phyloP scores from a whole-genome alignment of 768 basidiomycete species.

The Tulasnella sp. region DNA sequence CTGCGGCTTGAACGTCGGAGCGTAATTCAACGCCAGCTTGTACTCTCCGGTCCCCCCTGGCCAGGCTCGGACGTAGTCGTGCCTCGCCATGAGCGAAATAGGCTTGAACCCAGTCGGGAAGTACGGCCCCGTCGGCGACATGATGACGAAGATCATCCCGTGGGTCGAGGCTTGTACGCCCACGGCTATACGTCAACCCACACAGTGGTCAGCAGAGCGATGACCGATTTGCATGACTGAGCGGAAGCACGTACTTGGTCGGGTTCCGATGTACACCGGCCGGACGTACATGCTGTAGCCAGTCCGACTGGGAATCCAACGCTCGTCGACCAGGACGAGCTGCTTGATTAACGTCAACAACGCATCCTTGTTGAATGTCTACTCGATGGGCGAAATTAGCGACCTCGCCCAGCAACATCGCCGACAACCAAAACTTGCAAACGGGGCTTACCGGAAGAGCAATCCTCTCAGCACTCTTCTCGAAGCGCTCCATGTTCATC shows the following conservation, averaged over 20 bases:
- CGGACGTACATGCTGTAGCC: constrained; percentile 85
- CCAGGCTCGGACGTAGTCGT: constrained; percentile 72
- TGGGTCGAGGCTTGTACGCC: constrained; percentile 68
- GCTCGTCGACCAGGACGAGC: constrained; percentile 60
- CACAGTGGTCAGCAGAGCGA: not conserved
- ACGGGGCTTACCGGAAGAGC: constrained; percentile 33
- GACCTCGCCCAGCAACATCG: not conserved
- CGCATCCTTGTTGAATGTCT: constrained; percentile 42
- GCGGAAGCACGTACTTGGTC: constrained; percentile 2
- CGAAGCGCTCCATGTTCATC: constrained; percentile 98
- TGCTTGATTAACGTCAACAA: constrained; percentile 51
- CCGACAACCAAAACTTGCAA: not conserved
- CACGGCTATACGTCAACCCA: constrained; percentile 26
- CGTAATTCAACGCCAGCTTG: constrained; percentile 62
- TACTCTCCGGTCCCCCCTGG: constrained; percentile 61
- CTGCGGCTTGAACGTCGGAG: constrained; percentile 56
- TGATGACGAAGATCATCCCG: constrained; percentile 79
- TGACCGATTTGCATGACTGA: not conserved
- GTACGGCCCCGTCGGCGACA: constrained; percentile 53
- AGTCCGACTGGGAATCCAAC: constrained; percentile 71
- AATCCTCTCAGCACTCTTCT: constrained; percentile 66
- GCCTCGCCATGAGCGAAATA: constrained; percentile 55
- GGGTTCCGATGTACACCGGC: constrained; percentile 53
- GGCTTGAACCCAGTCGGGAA: constrained; percentile 46
- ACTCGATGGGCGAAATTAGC: not conserved